These are phyloP conservation scores for Dioszegia hungarica DNA, from an alignment of 768 basidiomycete species.

Conservation along the genomic window DNA sequence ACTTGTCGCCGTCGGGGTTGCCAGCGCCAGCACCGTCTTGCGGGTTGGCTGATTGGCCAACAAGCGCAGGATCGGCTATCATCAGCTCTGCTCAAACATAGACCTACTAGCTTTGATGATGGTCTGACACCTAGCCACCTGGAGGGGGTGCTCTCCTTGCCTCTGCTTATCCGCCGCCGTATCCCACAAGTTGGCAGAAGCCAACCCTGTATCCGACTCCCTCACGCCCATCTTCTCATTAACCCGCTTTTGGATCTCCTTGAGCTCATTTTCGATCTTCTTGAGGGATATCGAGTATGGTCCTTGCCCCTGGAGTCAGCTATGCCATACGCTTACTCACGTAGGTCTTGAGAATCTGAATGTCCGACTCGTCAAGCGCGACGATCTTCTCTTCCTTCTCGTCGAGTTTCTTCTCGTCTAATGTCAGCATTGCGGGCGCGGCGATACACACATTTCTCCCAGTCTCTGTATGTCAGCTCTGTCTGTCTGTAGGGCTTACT, in stretches of 20 bases:
- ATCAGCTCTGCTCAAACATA: constrained; percentile 19
- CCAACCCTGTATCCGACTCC: constrained; percentile 96
- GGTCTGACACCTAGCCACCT: constrained; percentile 97
- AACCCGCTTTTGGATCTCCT: constrained; percentile 92
- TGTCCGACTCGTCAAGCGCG: constrained; percentile 94
- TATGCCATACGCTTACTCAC: constrained; percentile 51
- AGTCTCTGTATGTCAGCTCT: constrained; percentile 62
- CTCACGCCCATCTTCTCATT: constrained; percentile 99
- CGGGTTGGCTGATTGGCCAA: constrained; percentile 73
- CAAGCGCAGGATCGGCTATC: constrained; percentile 65
- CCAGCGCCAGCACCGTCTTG: constrained; percentile 66
- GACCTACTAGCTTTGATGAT: constrained; percentile 69
- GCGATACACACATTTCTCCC: constrained; percentile 94
- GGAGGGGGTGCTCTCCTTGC: constrained; percentile 84
- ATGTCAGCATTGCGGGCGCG: constrained; percentile 9
- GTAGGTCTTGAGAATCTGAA: constrained; percentile 98
- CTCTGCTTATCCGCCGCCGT: constrained; percentile 84
- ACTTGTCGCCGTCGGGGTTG: constrained; percentile 83
- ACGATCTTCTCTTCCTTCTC: constrained; percentile 94
- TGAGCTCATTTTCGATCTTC: constrained; percentile 84
- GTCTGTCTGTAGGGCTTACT: constrained; percentile 58
- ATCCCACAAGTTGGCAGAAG: constrained; percentile 96
- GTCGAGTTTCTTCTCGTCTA: constrained; percentile 77
- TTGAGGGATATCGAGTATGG: constrained; percentile 87
- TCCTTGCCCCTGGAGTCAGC: constrained; percentile 78